phyloP scores from a whole-genome alignment of 1,139 yeast genomes.

The Blastobotrys elegans region DNA sequence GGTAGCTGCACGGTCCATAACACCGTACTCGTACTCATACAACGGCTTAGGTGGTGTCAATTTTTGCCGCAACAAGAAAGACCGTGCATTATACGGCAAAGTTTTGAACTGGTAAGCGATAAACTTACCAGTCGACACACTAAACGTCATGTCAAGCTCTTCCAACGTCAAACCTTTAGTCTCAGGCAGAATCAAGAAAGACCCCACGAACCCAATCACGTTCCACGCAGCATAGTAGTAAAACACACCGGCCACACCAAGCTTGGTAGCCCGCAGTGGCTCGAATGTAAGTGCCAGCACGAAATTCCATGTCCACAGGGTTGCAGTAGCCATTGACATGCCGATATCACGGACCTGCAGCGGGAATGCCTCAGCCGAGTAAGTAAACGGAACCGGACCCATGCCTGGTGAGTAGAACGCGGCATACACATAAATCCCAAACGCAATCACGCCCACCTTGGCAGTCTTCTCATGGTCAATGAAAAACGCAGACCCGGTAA shows the following conservation, averaged over 20 bases:
- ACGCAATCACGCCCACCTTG: slow-evolving; percentile 58
- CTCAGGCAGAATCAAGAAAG: slow-evolving; percentile 50
- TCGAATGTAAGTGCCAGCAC: slow-evolving; percentile 84
- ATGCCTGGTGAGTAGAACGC: slow-evolving; percentile 78
- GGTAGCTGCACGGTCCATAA: slow-evolving; percentile 1
- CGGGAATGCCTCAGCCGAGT: slow-evolving; percentile 85
- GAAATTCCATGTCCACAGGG: slow-evolving; percentile 77
- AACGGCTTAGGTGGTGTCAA: slow-evolving; percentile 2
- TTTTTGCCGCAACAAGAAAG: slow-evolving; percentile 16
- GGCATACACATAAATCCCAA: slow-evolving; percentile 71
- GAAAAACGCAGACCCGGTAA: slow-evolving; percentile 77
- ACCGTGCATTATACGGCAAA: slow-evolving; percentile 29
- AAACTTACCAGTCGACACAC: slow-evolving; percentile 32
- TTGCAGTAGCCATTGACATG: slow-evolving; percentile 79
- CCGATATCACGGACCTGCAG: slow-evolving; percentile 80
- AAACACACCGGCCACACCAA: slow-evolving; percentile 79
- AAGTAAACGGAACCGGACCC: slow-evolving; percentile 89
- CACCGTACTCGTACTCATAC: slow-evolving; percentile 7
- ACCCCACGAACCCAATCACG: slow-evolving; percentile 52
- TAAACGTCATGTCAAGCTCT: slow-evolving; percentile 50
- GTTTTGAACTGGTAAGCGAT: slow-evolving; percentile 33
- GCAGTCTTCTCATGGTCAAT: slow-evolving; percentile 45
- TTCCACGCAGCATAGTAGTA: slow-evolving; percentile 91
- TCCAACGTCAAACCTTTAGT: slow-evolving; percentile 56
- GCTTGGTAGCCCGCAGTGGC: slow-evolving; percentile 59